Base-by-base conservation (phyloP, 108 stramenopile genomes). In the Cyclotella atomus region DNA sequence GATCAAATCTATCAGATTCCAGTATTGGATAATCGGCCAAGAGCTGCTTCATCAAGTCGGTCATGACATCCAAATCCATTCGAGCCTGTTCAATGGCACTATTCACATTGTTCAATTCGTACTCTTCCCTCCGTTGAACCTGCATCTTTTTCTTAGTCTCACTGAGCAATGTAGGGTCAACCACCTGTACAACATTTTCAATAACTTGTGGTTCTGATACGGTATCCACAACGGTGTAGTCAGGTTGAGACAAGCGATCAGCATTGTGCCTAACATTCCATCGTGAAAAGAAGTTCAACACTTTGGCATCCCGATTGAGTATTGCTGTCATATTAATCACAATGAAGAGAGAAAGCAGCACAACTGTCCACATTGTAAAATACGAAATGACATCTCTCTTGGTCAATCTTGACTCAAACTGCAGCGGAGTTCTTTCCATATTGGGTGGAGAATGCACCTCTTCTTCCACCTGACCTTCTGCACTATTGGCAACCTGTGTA, bases 41-140 rank as follows among this genome's bases (percentile, higher is more conserved):
- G 56, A 35, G 34, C 29, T 53, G 33, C 17, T 68, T 56, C 30
- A 64, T 17, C 27, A 50, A 45, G 30, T 19, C 33, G 12, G 49
- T 56, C 30, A 78, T 30, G n/a, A 55, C n/a, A 9, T 60, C 49
- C 65, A 79, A 61, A 34, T 59, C 65, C 20, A 23, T 32, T 14
- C 52, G 29, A 10, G 52, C 21, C 5, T 43, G 36, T 1, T 27
- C 29, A 41, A 61, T 61, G 23, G 41, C 60, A 23, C 19, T 36
- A 50, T 79, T 63, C 25, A 72, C 53, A 20, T 67, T 53, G 38
- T 61, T n/a, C 34, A 72, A 36, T 34, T 79, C 60, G 30, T 55
- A 36, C 23, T 60, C 44, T 28, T 68, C 59, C 60, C 46, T 60
- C 15, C 65, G 65, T 41, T 68, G 65, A 0, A 62, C 36, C 19